Base-by-base conservation (phyloP, 2,329 filamentous ascomycete genomes). In the Botrytis hyacinthi region DNA sequence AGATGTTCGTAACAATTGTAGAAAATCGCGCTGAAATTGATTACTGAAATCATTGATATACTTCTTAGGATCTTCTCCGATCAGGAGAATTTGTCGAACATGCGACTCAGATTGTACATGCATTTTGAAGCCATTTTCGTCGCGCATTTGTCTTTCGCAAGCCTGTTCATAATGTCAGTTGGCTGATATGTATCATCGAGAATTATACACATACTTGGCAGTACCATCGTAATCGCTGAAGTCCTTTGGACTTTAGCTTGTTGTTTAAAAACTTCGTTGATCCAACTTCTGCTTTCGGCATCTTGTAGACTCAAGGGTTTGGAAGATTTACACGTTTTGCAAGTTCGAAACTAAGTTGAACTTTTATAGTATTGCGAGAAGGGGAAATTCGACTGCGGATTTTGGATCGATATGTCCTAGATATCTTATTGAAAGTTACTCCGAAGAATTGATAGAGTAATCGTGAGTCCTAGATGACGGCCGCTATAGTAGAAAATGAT, bases 201-300 rank as follows among this genome's bases (percentile, higher is more conserved):
- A 42, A 48, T 20, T 26, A 40, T 20, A 32, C n/a, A 37, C 76
- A 74, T 87, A 86, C 81, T 80, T 93, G 90, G 76, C 95, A 98
- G 84, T 95, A 98, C 93, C 94, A 99, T 81, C 95, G 89, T 71
- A 99, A 86, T 10, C 95, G 88, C 80, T 96, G 92, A 18, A 90
- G 83, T 72, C 90, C 91, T 82, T 93, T 92, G 76, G 90, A 88
- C 84, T 97, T 98, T 85, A 97, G 91, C 84, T 94, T 92, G 85
- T 98, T 98, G 83, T 89, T 90, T 74, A 98, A 88, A 82, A 93
- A 89, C 84, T 98, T 98, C n/a, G 92, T 94, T 73, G 91, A 93
- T 76, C 96, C 96, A 71, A 93, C 91, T 85, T 98, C 96, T 79
- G 96, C 96, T 85, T 93, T 93, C 71, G 92, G 91, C 95, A 98